A percentile compares a stretch with the other conserved stretches of the same genome.
Conservation (phyloP, 306 rosid species). For the Herpetospermum pedunculosum region DNA sequence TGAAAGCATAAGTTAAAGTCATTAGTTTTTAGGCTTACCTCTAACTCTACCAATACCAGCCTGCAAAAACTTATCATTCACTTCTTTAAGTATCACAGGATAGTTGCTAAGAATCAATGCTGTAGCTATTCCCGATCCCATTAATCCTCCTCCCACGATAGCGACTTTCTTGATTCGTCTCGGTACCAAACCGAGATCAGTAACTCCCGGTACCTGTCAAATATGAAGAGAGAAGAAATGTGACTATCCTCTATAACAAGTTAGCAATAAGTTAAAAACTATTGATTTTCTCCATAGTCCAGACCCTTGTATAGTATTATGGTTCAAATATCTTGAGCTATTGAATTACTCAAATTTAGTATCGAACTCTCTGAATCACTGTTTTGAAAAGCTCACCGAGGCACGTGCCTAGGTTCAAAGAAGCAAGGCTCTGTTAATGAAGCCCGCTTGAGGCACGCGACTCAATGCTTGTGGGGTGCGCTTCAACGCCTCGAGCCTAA, state of each 20-base stretch:
- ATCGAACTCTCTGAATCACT: too few species aligned
- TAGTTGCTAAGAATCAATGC: constrained; percentile 64
- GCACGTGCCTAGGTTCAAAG: too few species aligned
- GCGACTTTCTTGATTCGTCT: constrained; percentile 73
- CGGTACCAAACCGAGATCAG: constrained; percentile 75
- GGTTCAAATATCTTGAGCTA: neutral
- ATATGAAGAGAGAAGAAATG: neutral
- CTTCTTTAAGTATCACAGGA: constrained; percentile 81
- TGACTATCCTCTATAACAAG: neutral
- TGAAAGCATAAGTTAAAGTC: constrained; percentile 4
- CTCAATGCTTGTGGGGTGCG: too few species aligned
- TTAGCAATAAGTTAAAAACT: neutral
- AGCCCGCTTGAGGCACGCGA: too few species aligned
- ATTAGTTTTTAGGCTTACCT: constrained; percentile 32
- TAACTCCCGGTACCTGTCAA: constrained; percentile 75
- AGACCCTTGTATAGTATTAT: neutral
- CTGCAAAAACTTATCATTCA: constrained; percentile 73
- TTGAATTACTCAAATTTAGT: neutral
- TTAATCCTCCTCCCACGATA: constrained; percentile 86
- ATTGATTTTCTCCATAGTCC: neutral
- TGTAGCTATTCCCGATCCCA: constrained; percentile 99
- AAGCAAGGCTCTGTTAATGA: too few species aligned
- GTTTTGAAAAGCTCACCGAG: too few species aligned
- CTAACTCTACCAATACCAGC: constrained; percentile 72
- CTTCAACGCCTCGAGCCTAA: too few species aligned